phyloP scores from a whole-genome alignment of 2,329 filamentous ascomycete species.

The Hypoxylon rubiginosum region DNA sequence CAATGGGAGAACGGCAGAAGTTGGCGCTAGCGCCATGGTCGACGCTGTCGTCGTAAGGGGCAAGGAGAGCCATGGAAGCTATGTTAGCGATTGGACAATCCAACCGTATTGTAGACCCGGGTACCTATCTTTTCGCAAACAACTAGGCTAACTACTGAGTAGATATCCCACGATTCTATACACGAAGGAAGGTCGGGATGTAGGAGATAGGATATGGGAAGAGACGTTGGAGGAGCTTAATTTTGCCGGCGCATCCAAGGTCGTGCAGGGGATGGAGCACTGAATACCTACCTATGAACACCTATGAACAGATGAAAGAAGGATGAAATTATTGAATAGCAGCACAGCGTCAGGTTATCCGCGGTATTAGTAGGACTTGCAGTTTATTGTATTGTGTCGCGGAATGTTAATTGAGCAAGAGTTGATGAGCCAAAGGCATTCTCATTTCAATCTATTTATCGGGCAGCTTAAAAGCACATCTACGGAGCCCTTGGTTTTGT shows the following conservation, averaged over 20 bases:
- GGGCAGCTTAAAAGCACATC: too few species aligned
- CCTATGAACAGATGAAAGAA: too few species aligned
- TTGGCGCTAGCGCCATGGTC: slow-evolving; percentile 29
- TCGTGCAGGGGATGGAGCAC: slow-evolving; percentile 41
- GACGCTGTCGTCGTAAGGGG: slow-evolving; percentile 29
- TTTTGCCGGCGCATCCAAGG: slow-evolving; percentile 44
- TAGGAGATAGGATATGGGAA: slow-evolving; percentile 47
- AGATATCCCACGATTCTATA: slow-evolving; percentile 46
- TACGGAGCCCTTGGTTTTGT: too few species aligned
- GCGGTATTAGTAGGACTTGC: not conserved
- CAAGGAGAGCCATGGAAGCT: slow-evolving; percentile 43
- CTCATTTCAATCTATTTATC: too few species aligned
- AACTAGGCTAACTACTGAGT: slow-evolving; percentile 15
- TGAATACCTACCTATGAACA: too few species aligned
- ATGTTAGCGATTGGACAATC: slow-evolving; percentile 46
- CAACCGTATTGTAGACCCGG: slow-evolving; percentile 39
- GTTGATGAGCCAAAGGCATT: too few species aligned
- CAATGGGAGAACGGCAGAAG: slow-evolving; percentile 22
- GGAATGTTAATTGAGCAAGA: too few species aligned
- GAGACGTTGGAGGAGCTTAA: slow-evolving; percentile 50
- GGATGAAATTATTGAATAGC: not conserved
- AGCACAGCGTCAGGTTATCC: not conserved
- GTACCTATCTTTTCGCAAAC: not conserved
- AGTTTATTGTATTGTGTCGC: not conserved
- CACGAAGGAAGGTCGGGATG: slow-evolving; percentile 39